Evolutionary conservation across 129 eudicot species (phyloP).

Genomic region (Sambucus nigra): DNA sequence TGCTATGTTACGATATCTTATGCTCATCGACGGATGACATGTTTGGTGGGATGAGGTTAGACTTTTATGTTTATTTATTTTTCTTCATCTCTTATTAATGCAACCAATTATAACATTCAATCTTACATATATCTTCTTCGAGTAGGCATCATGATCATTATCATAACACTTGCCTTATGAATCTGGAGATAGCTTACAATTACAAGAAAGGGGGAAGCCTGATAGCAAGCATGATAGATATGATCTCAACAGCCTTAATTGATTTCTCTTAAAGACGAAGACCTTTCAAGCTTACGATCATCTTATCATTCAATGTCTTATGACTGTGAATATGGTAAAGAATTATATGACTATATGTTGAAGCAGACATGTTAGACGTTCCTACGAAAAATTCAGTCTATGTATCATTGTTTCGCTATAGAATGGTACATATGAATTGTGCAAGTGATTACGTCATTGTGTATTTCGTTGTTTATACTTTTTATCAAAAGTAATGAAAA

Average conservation of each 20-base stretch:
- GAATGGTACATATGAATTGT: no score
- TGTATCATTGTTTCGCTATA: no score
- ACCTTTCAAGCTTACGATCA: slow-evolving; percentile 18
- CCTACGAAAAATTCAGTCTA: no score
- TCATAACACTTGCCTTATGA: slow-evolving; percentile 18
- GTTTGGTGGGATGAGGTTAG: slow-evolving; percentile 29
- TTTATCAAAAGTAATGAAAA: no score
- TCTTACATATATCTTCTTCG: neutral
- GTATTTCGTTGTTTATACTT: no score
- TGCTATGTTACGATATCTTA: slow-evolving; percentile 35
- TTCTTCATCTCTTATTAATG: neutral
- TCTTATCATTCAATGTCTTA: slow-evolving; percentile 19
- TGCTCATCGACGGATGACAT: slow-evolving; percentile 39
- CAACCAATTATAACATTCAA: neutral
- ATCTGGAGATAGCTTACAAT: slow-evolving; percentile 9
- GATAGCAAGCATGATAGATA: slow-evolving; percentile 14
- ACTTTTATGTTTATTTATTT: neutral
- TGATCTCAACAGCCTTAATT: slow-evolving; percentile 11
- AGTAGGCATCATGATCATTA: slow-evolving; percentile 27
- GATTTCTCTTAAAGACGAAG: slow-evolving; percentile 14
- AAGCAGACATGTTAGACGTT: no score
- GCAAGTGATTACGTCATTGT: no score
- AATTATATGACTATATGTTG: no score
- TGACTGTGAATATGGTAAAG: no score
- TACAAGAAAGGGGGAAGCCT: slow-evolving; percentile 1